Evolutionary conservation across 257 asterid species (phyloP), one percentile per base, ranked within the genome.

Genomic region (Lycium barbarum): DNA sequence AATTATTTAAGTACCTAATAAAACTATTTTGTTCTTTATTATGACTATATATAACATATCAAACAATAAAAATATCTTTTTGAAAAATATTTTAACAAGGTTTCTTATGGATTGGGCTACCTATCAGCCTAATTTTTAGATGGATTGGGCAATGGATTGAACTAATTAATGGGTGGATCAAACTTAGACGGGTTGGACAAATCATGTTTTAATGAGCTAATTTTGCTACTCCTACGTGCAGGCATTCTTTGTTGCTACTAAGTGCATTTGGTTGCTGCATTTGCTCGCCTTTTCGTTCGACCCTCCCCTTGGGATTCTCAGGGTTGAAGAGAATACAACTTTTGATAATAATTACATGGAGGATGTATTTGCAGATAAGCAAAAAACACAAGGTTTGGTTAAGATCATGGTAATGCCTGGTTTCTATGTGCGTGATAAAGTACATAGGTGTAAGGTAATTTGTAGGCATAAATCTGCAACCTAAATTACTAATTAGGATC

Each of bases 381-480:
- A 92, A 65, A 91, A 88, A 79, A 72, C 89, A 20, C 92, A 92
- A 78, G 93, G 94, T 55, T 40, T 88, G 87, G 97, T 94, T 36
- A 92, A 94, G 94, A 86, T 93, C 40, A 92, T 94, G 99, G 99
- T 93, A 22, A 89, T 90, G 95, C 99, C 98, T 55, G 99, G 99
- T 0, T 95, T 95, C 86, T 91, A 91, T 91, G 96, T 95, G 89
- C 90, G 89, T 61, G 93, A 92, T 68, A 90, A 90, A 83, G 95
- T 95, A 70, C 91, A 94, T 62, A 93, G 89, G 87, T 95, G 98
- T 86, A 91, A 95, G 91, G 99, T 94, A 80, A 88, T 94, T 38
- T 93, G 99, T 90, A 90, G 94, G 89, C 91, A 95, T 51, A 94
- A 93, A 80, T 86, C 94, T 40, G 84, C 83, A 82, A 88, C 82